A percentile compares a stretch with the other conserved stretches of the same genome.
Evolutionary conservation across 2,329 filamentous ascomycete species (phyloP).

Genomic region (Fusarium floridanum): DNA sequence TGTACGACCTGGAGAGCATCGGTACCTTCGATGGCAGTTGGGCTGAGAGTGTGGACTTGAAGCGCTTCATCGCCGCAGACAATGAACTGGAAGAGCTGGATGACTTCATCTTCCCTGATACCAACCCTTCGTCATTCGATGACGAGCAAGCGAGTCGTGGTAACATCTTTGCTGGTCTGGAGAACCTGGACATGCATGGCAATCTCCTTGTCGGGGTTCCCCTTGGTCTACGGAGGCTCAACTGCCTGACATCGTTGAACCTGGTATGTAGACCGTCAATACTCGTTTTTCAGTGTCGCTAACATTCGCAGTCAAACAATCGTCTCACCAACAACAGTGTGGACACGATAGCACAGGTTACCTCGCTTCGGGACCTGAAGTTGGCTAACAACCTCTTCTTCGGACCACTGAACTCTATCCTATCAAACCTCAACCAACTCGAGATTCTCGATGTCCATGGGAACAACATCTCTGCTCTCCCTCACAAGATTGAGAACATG

Average conservation of each 20-base stretch:
- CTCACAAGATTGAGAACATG: slow-evolving; percentile 75
- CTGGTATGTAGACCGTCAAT: slow-evolving; percentile 66
- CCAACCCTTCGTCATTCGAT: slow-evolving; percentile 66
- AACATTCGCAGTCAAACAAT: slow-evolving; percentile 76
- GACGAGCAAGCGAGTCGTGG: slow-evolving; percentile 76
- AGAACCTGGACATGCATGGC: slow-evolving; percentile 86
- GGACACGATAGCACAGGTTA: slow-evolving; percentile 79
- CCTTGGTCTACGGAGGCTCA: slow-evolving; percentile 78
- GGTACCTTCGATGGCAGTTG: slow-evolving; percentile 76
- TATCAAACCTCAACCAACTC: slow-evolving; percentile 75
- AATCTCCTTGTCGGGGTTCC: slow-evolving; percentile 82
- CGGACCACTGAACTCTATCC: slow-evolving; percentile 73
- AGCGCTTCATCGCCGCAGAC: slow-evolving; percentile 86
- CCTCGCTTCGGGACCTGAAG: slow-evolving; percentile 81
- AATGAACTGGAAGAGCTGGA: slow-evolving; percentile 85
- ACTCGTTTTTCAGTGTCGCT: slow-evolving; percentile 20
- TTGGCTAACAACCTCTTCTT: slow-evolving; percentile 82
- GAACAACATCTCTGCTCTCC: slow-evolving; percentile 82
- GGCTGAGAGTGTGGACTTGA: slow-evolving; percentile 92
- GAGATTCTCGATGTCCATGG: slow-evolving; percentile 85
- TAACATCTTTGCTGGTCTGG: slow-evolving; percentile 84
- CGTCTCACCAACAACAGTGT: slow-evolving; percentile 79
- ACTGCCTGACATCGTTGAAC: slow-evolving; percentile 83
- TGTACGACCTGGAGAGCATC: slow-evolving; percentile 85
- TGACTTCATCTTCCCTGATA: slow-evolving; percentile 84